Evolutionary conservation across 2,329 filamentous ascomycete species (phyloP).

Genomic region (Arthrobotrys sinensis): DNA sequence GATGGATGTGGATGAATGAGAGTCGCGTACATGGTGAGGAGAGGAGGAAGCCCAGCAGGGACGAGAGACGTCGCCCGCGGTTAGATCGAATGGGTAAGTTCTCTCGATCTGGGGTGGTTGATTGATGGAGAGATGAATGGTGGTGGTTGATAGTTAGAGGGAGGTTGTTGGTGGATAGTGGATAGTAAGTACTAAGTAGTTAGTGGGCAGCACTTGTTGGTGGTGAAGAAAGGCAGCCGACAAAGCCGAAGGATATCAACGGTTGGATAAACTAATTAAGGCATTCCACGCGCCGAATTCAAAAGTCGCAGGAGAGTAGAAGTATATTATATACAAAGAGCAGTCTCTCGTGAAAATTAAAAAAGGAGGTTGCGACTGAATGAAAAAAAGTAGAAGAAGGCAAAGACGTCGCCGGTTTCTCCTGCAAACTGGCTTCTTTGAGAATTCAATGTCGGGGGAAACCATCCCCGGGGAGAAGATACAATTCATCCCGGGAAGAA

Average conservation of each 20-base stretch:
- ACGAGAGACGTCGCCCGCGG: slow-evolving; percentile 47
- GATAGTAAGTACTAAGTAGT: too few species aligned
- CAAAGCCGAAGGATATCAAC: not conserved
- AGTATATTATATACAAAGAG: too few species aligned
- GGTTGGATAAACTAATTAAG: too few species aligned
- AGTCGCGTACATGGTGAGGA: slow-evolving; percentile 45
- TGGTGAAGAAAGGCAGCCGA: not conserved
- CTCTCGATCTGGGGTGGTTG: not conserved
- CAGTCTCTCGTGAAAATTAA: too few species aligned
- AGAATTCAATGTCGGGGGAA: too few species aligned
- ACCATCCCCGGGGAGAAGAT: not conserved
- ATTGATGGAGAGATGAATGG: not conserved
- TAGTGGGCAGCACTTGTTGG: too few species aligned
- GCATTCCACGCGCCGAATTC: not conserved
- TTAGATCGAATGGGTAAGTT: slow-evolving; percentile 11
- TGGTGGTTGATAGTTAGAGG: not conserved
- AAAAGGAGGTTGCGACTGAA: slow-evolving; percentile 11
- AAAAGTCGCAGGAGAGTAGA: not conserved
- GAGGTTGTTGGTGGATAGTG: slow-evolving; percentile 4
- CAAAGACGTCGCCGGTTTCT: slow-evolving; percentile 19
- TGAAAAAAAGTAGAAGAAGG: not conserved
- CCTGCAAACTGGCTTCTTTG: slow-evolving; percentile 54
- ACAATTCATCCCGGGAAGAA: not conserved
- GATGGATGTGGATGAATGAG: too few species aligned
- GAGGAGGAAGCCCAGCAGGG: slow-evolving; percentile 30